Base-by-base conservation (phyloP, 768 basidiomycete species). In the Auriscalpium vulgare region DNA sequence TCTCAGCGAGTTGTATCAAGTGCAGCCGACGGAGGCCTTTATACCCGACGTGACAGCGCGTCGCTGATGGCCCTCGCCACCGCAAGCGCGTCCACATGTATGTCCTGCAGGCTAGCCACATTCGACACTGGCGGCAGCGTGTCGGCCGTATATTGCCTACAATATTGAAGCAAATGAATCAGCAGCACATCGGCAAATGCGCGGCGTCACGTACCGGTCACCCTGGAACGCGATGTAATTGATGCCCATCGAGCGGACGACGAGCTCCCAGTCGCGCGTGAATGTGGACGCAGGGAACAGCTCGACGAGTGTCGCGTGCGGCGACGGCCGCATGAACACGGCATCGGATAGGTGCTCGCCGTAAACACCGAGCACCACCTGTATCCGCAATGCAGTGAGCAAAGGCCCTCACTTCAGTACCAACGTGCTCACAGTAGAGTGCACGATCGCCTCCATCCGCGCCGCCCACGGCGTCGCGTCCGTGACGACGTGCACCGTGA, bases 201-300 rank as follows among this genome's bases (percentile, higher is more conserved):
- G 7, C 34, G 7, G 8, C 5, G 37, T 21, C 3, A 61, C 60
- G 21, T 19, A 62, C 61, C 50, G 47, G 4, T 54, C 49, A 23
- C 54, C 56, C 44, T 55, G 61, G 53, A 52, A 62, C 2, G 59
- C 61, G n/a, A 60, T 10, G 46, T 62, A 60, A 14, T 34, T 49
- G 17, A 57, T 48, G 34, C 59, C 61, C 56, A 60, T 62, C 11
- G 59, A 57, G 1, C 44, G 56, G 14, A 60, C 44, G 14, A 62
- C 51, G 10, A 50, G 50, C 40, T 54, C 59, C 51, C 61, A 62
- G n/a, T 60, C 54, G 29, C 49, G 54, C 8, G 50, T 53, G 10
- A 60, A 62, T 23, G 46, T 38, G 17, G 35, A 13, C 8, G 50
- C n/a, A 9, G 61, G 56, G 56, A 62, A 62, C 44, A 62, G 29